Base-by-base conservation (phyloP, 495 filamentous ascomycete genomes). In the Platismatia glauca region DNA sequence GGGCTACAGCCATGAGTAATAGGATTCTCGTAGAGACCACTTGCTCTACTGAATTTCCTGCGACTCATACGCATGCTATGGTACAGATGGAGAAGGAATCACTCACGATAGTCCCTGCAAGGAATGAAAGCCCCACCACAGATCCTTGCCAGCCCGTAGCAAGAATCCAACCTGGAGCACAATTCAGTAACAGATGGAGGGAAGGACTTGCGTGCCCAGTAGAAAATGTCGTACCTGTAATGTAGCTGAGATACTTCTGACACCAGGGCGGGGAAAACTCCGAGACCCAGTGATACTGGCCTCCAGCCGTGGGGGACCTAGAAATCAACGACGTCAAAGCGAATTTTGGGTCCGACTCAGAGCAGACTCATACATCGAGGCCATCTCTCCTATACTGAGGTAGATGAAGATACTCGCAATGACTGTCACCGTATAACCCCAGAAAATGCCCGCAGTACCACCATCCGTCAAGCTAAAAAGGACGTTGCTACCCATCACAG, bases 91-190 rank as follows among this genome's bases (percentile, higher is more conserved):
- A 39, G n/a, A 38, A 38, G 8, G 38, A 16, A 13, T 4, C 8
- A 58, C 55, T 11, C 33, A 58, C 55, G 58, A 84, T 77, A 4
- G 77, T 82, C 0, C 76, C 82, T 3, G 78, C 77, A 7, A 86
- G 71, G 67, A 82, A 86, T 2, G 78, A 77, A 34, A 77, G 72
- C 3, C 78, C 73, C 3, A 84, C 79, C 20, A 79, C 79, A 4
- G 78, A 74, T 27, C 79, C 79, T 70, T 85, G 81, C 84, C 85
- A 87, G 12, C 81, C 83, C 37, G 80, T 78, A 7, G 80, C 79
- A 37, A 76, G 80, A 29, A 87, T 73, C 85, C 84, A 88, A 18
- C 81, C 80, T 79, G 56, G 2, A 11, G 5, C 13, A 22, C 31
- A 2, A 24, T 35, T 61, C 16, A 61, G 52, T 33, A 33, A 7